Evolutionary conservation across 805 yeast genomes (phyloP), one percentile per base, ranked within the genome.

Genomic region (Hemisphaericaspora nanyangensis): DNA sequence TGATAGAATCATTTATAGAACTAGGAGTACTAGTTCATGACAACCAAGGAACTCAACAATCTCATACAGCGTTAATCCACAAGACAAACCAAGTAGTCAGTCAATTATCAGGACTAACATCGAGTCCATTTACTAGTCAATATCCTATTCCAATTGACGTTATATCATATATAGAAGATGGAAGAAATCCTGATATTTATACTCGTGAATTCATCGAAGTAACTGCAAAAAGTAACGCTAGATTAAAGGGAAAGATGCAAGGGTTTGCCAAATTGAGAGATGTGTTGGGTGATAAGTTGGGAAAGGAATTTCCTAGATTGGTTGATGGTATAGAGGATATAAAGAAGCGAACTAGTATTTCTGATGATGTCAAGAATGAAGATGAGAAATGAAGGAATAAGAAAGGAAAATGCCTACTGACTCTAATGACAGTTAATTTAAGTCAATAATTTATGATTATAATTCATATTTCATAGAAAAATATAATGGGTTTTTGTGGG

Each of bases 171-270:
- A 87, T 93, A 28, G 98, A 93, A 55, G 95, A 88, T 54, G 99
- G 99, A 2, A 72, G 99, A 49, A 93, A 93, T 56, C 98, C 99
- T 0, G 98, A 93, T 56, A 89, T 93, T 29, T 93, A 93, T 61
- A 89, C 98, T 1, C 76, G 99, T 57, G 99, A 93, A 63, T 93
- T 93, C 63, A 87, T 91, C 12, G 99, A 93, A 57, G 86, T 91
- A 26, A 84, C 93, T n/a, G 81, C 89, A 29, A 82, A 87, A 50
- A 80, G 89, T 32, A 93, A 93, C 55, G 96, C 95, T 53, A 79
- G 82, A 48, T 70, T 93, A 39, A 77, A 88, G 53, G 98, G 96
- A 4, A 87, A 87, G 58, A 79, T 86, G 76, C 53, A 65, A 31
- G 96, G 89, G 1, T 72, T 85, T 63, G 63, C 55, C 35, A 72